These are phyloP conservation scores for Dacryopinax spathularia DNA, from an alignment of 768 basidiomycete species.

Conservation along the genomic window DNA sequence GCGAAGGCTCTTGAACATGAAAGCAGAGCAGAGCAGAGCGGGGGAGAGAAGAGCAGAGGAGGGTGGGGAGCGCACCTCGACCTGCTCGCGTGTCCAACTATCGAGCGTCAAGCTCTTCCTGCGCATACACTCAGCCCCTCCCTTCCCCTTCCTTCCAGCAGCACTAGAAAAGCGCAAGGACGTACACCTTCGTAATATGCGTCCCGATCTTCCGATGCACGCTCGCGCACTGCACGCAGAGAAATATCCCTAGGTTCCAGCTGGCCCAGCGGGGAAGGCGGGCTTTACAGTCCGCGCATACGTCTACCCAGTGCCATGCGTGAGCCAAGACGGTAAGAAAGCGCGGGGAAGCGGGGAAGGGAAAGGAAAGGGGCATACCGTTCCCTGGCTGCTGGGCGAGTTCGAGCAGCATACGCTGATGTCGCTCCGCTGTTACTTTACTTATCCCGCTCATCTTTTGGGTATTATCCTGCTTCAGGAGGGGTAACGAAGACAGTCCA, in stretches of 20 bases:
- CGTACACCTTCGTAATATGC: conserved; percentile 83
- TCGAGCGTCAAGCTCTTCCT: conserved; percentile 88
- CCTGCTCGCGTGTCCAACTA: conserved; percentile 75
- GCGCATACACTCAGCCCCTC: conserved; percentile 6
- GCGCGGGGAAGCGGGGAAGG: not conserved
- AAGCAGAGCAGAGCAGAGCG: conserved; percentile 9
- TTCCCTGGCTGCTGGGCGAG: conserved; percentile 64
- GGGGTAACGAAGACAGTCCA: not conserved
- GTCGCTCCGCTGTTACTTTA: conserved; percentile 35
- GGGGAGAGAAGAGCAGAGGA: not conserved
- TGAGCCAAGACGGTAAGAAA: conserved; percentile 2
- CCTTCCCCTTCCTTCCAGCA: not conserved
- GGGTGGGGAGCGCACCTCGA: conserved; percentile 41
- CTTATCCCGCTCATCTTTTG: not conserved
- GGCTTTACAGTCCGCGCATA: conserved; percentile 87
- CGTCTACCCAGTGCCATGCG: conserved; percentile 43
- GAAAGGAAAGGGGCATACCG: conserved; percentile 33
- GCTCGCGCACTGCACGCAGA: conserved; percentile 77
- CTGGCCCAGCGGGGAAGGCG: conserved; percentile 80
- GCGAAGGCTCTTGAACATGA: conserved; percentile 9
- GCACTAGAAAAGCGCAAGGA: conserved; percentile 16
- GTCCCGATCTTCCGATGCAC: conserved; percentile 91
- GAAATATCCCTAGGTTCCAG: conserved; percentile 74
- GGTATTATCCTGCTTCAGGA: not conserved
- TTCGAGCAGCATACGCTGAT: conserved; percentile 52